Base-by-base conservation (phyloP, 257 asterid genomes). In the Gynochthodes officinalis region DNA sequence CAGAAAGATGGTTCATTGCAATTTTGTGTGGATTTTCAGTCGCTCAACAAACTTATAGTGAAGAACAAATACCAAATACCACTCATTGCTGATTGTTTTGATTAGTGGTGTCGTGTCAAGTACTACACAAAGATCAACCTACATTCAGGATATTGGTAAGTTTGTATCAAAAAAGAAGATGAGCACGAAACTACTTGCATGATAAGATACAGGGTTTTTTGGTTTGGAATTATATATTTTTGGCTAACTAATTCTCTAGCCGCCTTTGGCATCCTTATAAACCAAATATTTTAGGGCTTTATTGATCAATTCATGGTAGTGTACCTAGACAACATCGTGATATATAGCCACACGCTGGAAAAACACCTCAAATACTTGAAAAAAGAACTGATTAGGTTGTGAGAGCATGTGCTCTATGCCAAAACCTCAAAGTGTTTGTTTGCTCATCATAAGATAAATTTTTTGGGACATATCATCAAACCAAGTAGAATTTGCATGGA, bases 271-370 rank as follows among this genome's bases (percentile, higher is more conserved):
- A 63, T 25, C 16, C 48, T 28, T 1, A 63, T 63, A 21, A 63
- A 63, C 68, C 25, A 63, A 8, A 48, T 63, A 63, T 0, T 61
- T 10, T 21, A 4, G 21, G 43, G 4, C 14, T 59, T 59, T 11
- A 19, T 59, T 8, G 37, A 4, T 32, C 1, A 1, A 27, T 59
- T 65, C 12, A 3, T 67, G 55, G 59, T 67, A 11, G 72, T 67
- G 19, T 68, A 68, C 19, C 23, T 68, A 3, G 73, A 68, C 15
- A 62, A 68, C 19, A 68, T 68, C 15, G 48, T 68, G 58, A 50
- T 68, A 27, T 71, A 70, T 25, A 53, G n/a, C 27, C n/a, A 55
- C 37, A 53, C 39, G 12, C 40, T 53, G 64, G 39, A 55, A 28
- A 37, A 70, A 1, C 28, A 70, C 39, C 21, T 57, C 7, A 66